Evolutionary conservation across 176 grass and related monocot species (phyloP).

Genomic region (barley (Hordeum vulgare)): MorexV3_pseudomolecules_assembly NC_058519.1:458636713-458637212

Average conservation of each 20-base stretch:
- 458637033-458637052: conserved; percentile 51
- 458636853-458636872: conserved; percentile 51
- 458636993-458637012: conserved; percentile 39
- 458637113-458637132: conserved; percentile 77
- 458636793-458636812: background rate
- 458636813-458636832: conserved; percentile 22
- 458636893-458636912: background rate
- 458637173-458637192: conserved; percentile 50
- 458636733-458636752: background rate
- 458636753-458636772: conserved; percentile 37
- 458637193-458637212: conserved; percentile 46
- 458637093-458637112: conserved; percentile 73
- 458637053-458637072: conserved; percentile 44
- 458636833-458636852: conserved; percentile 42
- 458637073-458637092: conserved; percentile 70
- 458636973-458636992: conserved; percentile 30
- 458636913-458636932: background rate
- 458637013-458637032: conserved; percentile 49
- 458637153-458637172: conserved; percentile 59
- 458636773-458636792: background rate
- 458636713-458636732: conserved; percentile 25
- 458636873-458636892: conserved; percentile 35
- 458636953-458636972: background rate
- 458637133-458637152: conserved; percentile 5
- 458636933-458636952: background rate